Percentiles rank a stretch among this genome's conserved stretches.
Evolutionary conservation across 257 asterid genomes (phyloP).

Genomic region (Haberlea rhodopensis): DNA sequence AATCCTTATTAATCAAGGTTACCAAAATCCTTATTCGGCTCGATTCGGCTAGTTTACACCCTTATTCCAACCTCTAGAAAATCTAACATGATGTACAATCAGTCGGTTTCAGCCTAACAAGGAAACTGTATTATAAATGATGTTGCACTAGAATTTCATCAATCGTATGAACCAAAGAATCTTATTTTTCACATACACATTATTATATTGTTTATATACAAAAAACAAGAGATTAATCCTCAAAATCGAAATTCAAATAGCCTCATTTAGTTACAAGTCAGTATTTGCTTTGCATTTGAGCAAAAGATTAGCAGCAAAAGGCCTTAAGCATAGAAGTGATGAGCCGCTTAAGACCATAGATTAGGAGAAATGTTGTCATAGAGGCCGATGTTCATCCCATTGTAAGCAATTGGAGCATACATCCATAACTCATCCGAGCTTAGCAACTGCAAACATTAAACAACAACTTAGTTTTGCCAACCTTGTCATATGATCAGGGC

Average conservation of each 20-base stretch:
- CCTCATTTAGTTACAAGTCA: background rate
- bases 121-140: too few relatives aligned
- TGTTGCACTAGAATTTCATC: background rate
- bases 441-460: conserved; percentile 39
- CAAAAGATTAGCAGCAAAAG: background rate
- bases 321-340: background rate
- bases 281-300: background rate
- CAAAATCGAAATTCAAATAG: background rate
- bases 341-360: background rate
- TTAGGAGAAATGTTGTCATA: background rate
- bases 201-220: background rate
- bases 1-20: too few relatives aligned
- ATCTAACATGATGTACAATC: too few relatives aligned
- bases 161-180: background rate
- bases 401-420: conserved; percentile 68
- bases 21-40: too few relatives aligned
- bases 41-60: too few relatives aligned
- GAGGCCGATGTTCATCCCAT: conserved; percentile 60
- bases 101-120: too few relatives aligned
- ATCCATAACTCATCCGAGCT: conserved; percentile 75
- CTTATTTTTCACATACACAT: background rate
- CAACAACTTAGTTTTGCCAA: too few relatives aligned
- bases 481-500: background rate
- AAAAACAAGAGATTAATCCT: background rate
- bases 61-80: too few relatives aligned